phyloP scores from a whole-genome alignment of 2,329 filamentous ascomycete species.

The Leptographium radiaticola region DNA sequence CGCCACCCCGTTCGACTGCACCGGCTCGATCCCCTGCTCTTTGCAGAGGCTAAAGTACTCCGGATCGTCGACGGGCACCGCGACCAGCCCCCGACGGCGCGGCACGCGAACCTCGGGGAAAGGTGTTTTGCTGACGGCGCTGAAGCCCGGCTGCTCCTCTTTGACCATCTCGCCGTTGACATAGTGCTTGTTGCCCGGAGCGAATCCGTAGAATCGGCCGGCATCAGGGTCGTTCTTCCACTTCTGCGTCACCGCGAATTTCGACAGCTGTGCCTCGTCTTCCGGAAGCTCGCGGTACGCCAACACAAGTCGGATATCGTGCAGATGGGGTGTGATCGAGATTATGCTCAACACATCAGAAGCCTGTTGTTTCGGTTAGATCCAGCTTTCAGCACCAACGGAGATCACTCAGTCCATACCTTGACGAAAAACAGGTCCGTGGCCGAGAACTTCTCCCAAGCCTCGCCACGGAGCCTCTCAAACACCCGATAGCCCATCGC shows the following conservation, averaged over 20 bases:
- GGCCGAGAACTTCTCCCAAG: slow-evolving; percentile 39
- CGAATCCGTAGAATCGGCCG: slow-evolving; percentile 36
- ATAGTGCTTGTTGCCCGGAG: slow-evolving; percentile 45
- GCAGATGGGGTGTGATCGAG: slow-evolving; percentile 44
- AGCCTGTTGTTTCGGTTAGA: slow-evolving; percentile 24
- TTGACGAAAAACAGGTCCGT: slow-evolving; percentile 57
- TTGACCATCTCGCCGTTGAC: slow-evolving; percentile 39
- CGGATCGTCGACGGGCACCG: slow-evolving; percentile 41
- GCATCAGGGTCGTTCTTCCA: slow-evolving; percentile 47
- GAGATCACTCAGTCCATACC: slow-evolving; percentile 24
- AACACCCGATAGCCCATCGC: slow-evolving; percentile 28
- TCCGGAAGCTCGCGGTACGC: slow-evolving; percentile 47
- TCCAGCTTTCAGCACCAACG: too few species aligned
- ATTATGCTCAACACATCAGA: slow-evolving; percentile 49
- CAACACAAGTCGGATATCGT: slow-evolving; percentile 39
- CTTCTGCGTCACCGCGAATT: slow-evolving; percentile 32
- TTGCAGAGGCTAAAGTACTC: slow-evolving; percentile 42
- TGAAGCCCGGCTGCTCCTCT: slow-evolving; percentile 34
- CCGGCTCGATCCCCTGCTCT: slow-evolving; percentile 41
- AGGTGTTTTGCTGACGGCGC: slow-evolving; percentile 37
- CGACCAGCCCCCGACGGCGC: slow-evolving; percentile 34
- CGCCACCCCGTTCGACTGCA: slow-evolving; percentile 29
- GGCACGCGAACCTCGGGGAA: slow-evolving; percentile 43
- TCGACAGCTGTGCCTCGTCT: slow-evolving; percentile 29
- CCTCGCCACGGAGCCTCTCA: slow-evolving; percentile 33